Base-by-base conservation (phyloP, 129 eudicot genomes). In the Flaveria ramosissima region DNA sequence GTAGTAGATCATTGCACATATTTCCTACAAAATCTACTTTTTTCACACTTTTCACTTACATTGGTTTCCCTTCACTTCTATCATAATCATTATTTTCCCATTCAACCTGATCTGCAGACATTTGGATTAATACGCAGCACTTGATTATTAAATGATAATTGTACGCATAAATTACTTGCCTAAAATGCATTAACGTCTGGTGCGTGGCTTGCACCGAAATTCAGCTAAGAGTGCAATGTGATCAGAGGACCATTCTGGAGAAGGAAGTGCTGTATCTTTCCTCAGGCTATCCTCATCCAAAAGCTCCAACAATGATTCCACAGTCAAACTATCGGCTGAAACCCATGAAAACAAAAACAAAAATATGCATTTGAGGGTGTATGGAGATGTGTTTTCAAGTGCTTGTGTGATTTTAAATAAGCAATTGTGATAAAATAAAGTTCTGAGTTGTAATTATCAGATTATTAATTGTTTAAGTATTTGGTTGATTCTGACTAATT, bases 231-330 rank as follows among this genome's bases (percentile, higher is more conserved):
- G 82, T 50, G 90, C 85, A 68, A 83, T 83, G 52, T 86, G 90
- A 73, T 86, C 90, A 26, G 90, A 86, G 1, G 90, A 86, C 90
- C 90, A 86, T 60, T 86, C 87, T 42, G 90, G 90, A 77, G 90
- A 83, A 77, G 90, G 90, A 72, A 86, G 85, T n/a, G 87, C 87
- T 53, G 87, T 86, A 39, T 86, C 85, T 70, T 86, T 86, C 83
- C 87, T 77, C 55, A 83, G 57, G 45, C 79, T 80, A 36, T 83
- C 90, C 70, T 86, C 87, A 30, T 80, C 85, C 81, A 83, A 43
- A 26, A 86, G 83, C 80, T 86, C 88, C 84, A 86, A 79, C 43
- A 86, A 74, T 6, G 88, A 83, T 48, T 86, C 90, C 75, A 86
- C 88, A 1, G 74, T 83, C 71, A 86, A 77, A 68, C 81, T 76